These are phyloP conservation scores for Ogataea nitratoaversa DNA, from an alignment of 805 yeast species.

Conservation along the genomic window DNA sequence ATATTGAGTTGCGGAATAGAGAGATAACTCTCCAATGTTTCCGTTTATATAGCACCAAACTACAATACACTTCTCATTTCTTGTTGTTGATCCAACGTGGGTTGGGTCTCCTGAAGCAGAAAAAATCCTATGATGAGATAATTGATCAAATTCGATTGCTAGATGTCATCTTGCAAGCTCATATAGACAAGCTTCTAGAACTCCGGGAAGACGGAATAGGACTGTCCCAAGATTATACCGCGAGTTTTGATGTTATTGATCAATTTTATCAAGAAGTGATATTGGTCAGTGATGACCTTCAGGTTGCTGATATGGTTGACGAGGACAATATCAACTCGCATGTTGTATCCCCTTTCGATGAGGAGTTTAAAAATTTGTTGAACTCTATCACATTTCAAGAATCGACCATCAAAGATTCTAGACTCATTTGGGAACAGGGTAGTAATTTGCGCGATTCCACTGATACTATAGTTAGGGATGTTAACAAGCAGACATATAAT, in stretches of 20 bases:
- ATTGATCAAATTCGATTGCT: background rate
- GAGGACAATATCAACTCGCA: background rate
- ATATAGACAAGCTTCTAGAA: background rate
- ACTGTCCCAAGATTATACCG: background rate
- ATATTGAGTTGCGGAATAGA: background rate
- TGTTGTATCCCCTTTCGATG: background rate
- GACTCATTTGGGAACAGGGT: background rate
- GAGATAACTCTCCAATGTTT: background rate
- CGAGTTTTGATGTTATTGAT: background rate
- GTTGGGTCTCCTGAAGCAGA: background rate
- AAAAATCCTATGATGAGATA: too few relatives aligned
- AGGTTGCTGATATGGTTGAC: background rate
- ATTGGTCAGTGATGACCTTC: background rate
- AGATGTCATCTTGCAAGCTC: background rate
- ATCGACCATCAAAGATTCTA: background rate
- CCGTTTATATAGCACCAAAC: background rate
- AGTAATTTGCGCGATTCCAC: background rate
- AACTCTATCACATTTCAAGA: background rate
- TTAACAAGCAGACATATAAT: constrained; percentile 1
- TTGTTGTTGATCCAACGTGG: background rate
- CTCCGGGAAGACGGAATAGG: background rate
- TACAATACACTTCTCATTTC: background rate
- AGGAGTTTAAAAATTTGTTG: background rate
- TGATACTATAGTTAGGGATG: background rate
- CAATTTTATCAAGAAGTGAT: background rate